phyloP scores from a whole-genome alignment of 108 stramenopile genomes.

The Skeletonema marinoi region DNA sequence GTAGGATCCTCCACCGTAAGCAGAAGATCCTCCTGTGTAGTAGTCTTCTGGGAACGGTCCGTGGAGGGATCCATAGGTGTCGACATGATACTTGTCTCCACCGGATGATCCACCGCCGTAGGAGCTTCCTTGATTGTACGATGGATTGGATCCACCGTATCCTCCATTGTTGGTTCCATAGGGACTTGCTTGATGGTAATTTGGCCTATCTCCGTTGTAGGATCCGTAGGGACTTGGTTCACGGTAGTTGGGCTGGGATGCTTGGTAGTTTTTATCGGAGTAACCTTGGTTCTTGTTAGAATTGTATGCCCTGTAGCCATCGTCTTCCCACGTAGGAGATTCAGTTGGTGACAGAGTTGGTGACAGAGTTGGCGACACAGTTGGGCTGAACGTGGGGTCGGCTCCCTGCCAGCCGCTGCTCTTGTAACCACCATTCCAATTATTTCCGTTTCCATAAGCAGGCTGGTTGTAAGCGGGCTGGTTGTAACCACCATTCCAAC shows the following conservation, averaged over 20 bases:
- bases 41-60: background rate
- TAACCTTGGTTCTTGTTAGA: background rate
- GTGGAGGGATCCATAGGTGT: too few species aligned
- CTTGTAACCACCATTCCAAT: background rate
- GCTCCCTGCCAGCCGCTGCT: background rate
- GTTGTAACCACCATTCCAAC: too few species aligned
- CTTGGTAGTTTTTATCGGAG: background rate
- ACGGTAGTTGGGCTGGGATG: background rate
- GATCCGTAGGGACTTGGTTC: background rate
- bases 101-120: background rate
- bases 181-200: too few species aligned
- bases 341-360: background rate
- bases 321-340: background rate
- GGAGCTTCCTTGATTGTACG: background rate
- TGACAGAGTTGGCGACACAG: background rate
- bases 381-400: background rate
- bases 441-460: too few species aligned
- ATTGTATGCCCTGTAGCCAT: background rate
- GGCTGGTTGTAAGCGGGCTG: too few species aligned
- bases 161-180: background rate
- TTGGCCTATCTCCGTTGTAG: background rate
- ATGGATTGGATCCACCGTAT: background rate
- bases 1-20: too few species aligned
- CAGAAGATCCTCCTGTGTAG: background rate
- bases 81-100: background rate